A percentile compares a stretch with the other conserved stretches of the same genome.
These are phyloP conservation scores for Plasmodium berghei DNA, from an alignment of 169 alveolate species.

Conservation along the genomic window DNA sequence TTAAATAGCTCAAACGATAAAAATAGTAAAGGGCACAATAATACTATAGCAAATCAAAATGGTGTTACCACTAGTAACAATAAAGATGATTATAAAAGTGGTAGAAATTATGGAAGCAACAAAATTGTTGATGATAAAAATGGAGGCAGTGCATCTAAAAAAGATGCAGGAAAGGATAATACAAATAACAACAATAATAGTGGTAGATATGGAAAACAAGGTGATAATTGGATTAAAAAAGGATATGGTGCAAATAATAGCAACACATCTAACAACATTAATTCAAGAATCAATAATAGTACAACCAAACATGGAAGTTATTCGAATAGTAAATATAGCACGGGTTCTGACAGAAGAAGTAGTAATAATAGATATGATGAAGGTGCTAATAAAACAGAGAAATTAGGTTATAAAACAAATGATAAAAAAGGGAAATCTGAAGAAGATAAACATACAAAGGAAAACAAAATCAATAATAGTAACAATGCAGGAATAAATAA, in stretches of 20 bases:
- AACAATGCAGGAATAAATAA: neutral
- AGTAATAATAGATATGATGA: conserved; percentile 15
- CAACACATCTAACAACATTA: neutral
- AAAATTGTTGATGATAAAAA: conserved; percentile 40
- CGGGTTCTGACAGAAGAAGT: conserved; percentile 11
- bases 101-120: conserved; percentile 14
- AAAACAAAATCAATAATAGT: neutral
- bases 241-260: conserved; percentile 1
- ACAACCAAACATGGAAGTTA: conserved; percentile 17
- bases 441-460: neutral
- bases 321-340: conserved; percentile 11
- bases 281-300: neutral
- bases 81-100: conserved; percentile 38
- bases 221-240: conserved; percentile 15
- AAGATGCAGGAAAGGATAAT: conserved; percentile 27
- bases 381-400: conserved; percentile 15
- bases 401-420: conserved; percentile 21
- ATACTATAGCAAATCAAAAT: neutral
- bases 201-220: neutral
- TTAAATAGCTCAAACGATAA: neutral
- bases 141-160: neutral
- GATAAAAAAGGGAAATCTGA: conserved; percentile 29
- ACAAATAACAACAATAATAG: neutral
- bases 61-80: neutral
- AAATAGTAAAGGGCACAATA: neutral